A percentile compares a stretch with the other conserved stretches of the same genome.
These are phyloP conservation scores for Phyllosticta citriasiana DNA, from an alignment of 2,329 filamentous ascomycete genomes.

Conservation along the genomic window DNA sequence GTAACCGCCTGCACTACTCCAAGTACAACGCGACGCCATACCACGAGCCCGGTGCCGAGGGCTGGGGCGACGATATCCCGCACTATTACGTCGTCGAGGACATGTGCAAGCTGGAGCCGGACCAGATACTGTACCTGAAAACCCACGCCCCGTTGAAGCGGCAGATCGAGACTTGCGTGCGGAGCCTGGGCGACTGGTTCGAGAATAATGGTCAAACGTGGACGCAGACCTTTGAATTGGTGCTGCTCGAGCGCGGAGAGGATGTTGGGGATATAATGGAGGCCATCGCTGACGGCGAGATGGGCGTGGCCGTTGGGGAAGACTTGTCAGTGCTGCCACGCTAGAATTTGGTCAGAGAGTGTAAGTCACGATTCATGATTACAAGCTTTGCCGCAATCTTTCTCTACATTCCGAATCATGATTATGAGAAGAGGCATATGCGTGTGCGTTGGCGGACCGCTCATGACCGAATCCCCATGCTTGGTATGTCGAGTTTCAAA, in stretches of 20 bases:
- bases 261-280: conserved; percentile 49
- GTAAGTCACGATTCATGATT: not conserved
- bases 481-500: too few species aligned
- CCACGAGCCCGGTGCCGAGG: conserved; percentile 47
- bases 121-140: conserved; percentile 48
- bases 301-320: conserved; percentile 47
- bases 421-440: too few species aligned
- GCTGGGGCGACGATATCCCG: conserved; percentile 54
- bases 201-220: conserved; percentile 55
- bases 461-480: too few species aligned
- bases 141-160: conserved; percentile 47
- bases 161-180: conserved; percentile 47
- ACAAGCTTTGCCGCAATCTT: not conserved
- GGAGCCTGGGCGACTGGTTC: conserved; percentile 48
- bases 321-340: not conserved
- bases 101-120: conserved; percentile 53
- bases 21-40: conserved; percentile 38
- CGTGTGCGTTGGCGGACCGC: too few species aligned
- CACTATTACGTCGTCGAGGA: conserved; percentile 57
- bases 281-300: conserved; percentile 57
- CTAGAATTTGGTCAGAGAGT: not conserved
- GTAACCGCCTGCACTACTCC: conserved; percentile 30
- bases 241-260: conserved; percentile 45
- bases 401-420: too few species aligned
- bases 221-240: conserved; percentile 47